phyloP scores from a whole-genome alignment of 2,329 filamentous ascomycete genomes.

The Paraconiothyrium brasiliense region DNA sequence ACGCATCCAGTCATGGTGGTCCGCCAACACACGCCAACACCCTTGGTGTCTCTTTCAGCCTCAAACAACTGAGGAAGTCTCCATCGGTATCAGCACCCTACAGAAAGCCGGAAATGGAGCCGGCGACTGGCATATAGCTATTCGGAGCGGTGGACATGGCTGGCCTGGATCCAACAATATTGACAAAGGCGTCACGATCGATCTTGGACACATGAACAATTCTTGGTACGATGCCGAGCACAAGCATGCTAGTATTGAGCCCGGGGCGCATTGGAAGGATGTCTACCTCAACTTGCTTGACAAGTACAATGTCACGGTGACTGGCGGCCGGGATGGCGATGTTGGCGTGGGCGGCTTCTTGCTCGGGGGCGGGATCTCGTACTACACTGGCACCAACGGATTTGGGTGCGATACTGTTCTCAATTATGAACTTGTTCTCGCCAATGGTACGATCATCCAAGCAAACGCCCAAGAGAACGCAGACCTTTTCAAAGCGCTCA shows the following conservation, averaged over 20 bases:
- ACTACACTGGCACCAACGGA: slow-evolving; percentile 20
- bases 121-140: slow-evolving; percentile 25
- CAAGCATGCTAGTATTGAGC: slow-evolving; percentile 23
- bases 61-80: slow-evolving; percentile 31
- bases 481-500: slow-evolving; percentile 50
- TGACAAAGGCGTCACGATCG: slow-evolving; percentile 30
- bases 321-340: slow-evolving; percentile 23
- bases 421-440: slow-evolving; percentile 47
- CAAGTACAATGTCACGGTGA: slow-evolving; percentile 14
- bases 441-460: slow-evolving; percentile 44
- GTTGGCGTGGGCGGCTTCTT: slow-evolving; percentile 31
- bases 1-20: slow-evolving; percentile 24
- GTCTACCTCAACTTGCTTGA: slow-evolving; percentile 37
- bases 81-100: slow-evolving; percentile 27
- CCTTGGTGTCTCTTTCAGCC: slow-evolving; percentile 41
- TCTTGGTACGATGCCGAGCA: slow-evolving; percentile 18
- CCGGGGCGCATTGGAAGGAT: slow-evolving; percentile 39
- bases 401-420: slow-evolving; percentile 28
- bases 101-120: slow-evolving; percentile 5
- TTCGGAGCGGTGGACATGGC: slow-evolving; percentile 31
- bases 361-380: slow-evolving; percentile 29
- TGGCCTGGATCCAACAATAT: slow-evolving; percentile 28
- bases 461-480: slow-evolving; percentile 39
- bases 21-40: slow-evolving; percentile 23
- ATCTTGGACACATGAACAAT: slow-evolving; percentile 25